A percentile compares a stretch with the other conserved stretches of the same genome.
These are phyloP conservation scores for Penicillium ucsense DNA, from an alignment of 495 filamentous ascomycete species.

Conservation along the genomic window DNA sequence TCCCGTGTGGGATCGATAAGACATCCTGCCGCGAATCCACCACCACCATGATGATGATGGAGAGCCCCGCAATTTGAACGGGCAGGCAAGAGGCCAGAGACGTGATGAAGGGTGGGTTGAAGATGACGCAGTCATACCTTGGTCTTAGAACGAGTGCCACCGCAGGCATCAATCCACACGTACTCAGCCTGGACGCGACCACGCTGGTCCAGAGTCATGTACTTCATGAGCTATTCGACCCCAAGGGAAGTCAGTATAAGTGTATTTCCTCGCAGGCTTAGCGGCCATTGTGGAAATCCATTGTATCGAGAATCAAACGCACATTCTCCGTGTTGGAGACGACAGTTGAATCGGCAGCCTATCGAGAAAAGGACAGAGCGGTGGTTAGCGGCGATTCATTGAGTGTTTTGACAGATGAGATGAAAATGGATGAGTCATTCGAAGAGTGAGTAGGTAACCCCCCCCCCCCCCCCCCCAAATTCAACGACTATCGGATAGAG, in stretches of 20 bases:
- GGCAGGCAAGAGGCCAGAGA: neutral
- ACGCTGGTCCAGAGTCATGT: conserved; percentile 82
- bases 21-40: no score
- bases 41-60: no score
- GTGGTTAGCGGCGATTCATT: conserved; percentile 1
- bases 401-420: no score
- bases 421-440: no score
- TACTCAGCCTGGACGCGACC: conserved; percentile 85
- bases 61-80: neutral
- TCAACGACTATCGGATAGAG: neutral
- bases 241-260: conserved; percentile 33
- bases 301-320: conserved; percentile 33
- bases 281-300: conserved; percentile 27
- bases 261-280: conserved; percentile 24
- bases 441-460: no score
- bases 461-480: no score
- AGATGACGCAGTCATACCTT: conserved; percentile 54
- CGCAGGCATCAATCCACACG: conserved; percentile 86
- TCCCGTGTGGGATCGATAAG: neutral
- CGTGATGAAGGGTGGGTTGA: neutral
- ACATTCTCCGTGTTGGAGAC: conserved; percentile 65
- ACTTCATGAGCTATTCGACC: conserved; percentile 70
- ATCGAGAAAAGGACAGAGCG: conserved; percentile 2
- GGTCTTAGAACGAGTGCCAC: conserved; percentile 77
- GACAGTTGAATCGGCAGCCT: conserved; percentile 45